These are phyloP conservation scores for Platanus orientalis DNA, from an alignment of 164 flowering plant species.

Conservation along the genomic window DNA sequence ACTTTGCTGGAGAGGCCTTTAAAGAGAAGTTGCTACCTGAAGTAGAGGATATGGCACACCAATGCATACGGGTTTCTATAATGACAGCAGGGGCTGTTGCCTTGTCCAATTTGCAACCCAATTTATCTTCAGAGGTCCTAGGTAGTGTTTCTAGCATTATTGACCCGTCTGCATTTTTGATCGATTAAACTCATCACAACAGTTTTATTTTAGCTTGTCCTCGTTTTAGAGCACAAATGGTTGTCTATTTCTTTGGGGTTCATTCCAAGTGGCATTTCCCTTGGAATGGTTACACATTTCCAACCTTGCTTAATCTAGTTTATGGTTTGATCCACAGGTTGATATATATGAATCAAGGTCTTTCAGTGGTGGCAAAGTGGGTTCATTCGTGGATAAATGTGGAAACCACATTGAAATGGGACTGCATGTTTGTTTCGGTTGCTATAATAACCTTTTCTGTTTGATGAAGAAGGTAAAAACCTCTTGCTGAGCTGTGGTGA, in stretches of 20 bases:
- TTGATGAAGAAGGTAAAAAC: slow-evolving; percentile 83
- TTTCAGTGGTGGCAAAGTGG: slow-evolving; percentile 98
- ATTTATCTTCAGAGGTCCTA: no score
- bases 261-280: not conserved
- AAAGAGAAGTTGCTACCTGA: no score
- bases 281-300: not conserved
- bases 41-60: no score
- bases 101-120: no score
- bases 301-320: not conserved
- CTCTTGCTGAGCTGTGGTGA: slow-evolving; percentile 5
- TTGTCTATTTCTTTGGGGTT: not conserved
- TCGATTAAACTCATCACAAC: not conserved
- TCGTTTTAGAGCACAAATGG: not conserved
- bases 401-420: slow-evolving; percentile 99
- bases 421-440: slow-evolving; percentile 94
- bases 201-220: not conserved
- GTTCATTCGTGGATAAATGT: slow-evolving; percentile 82
- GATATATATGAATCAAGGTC: slow-evolving; percentile 91
- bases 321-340: slow-evolving; percentile 51
- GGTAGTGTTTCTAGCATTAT: no score
- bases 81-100: no score
- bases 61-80: no score
- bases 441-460: slow-evolving; percentile 96
- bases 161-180: not conserved
- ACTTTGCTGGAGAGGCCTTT: no score